Percentiles rank a stretch among this genome's conserved stretches.
Conservation (phyloP, 805 yeast genomes). For the Barnettozyma salicaria region DNA sequence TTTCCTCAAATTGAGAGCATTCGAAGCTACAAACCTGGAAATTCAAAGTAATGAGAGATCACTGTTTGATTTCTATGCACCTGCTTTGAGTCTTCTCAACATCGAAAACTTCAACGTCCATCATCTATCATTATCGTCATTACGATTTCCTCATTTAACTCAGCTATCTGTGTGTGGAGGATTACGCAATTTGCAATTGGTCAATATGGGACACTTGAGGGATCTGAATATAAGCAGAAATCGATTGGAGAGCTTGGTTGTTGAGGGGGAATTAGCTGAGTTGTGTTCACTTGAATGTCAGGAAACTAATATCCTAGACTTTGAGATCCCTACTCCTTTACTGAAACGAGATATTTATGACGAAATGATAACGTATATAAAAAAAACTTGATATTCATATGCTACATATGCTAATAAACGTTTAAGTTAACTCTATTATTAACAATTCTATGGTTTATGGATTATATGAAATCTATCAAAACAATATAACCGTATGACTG, state of each 20-base stretch:
- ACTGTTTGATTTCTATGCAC: conserved; percentile 9
- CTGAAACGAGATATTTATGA: conserved; percentile 8
- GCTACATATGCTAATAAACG: not conserved
- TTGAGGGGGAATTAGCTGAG: not conserved
- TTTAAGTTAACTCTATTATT: too few species aligned
- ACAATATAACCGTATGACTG: too few species aligned
- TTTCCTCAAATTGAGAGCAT: conserved; percentile 11
- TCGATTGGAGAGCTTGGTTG: conserved; percentile 1
- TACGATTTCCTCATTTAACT: conserved; percentile 5
- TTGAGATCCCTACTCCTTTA: conserved; percentile 10
- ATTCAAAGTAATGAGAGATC: conserved; percentile 10
- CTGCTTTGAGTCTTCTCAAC: conserved; percentile 6
- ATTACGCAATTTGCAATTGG: conserved; percentile 3
- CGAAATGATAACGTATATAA: conserved; percentile 7
- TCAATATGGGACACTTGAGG: conserved; percentile 3
- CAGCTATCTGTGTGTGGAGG: conserved; percentile 14
- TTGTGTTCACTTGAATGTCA: conserved; percentile 12
- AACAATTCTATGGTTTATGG: too few species aligned
- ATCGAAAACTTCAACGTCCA: conserved; percentile 11
- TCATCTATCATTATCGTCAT: conserved; percentile 1
- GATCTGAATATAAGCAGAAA: conserved; percentile 12
- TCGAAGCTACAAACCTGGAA: conserved; percentile 15
- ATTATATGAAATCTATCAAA: too few species aligned
- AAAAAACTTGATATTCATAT: not conserved
- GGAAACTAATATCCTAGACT: conserved; percentile 6